Conservation (phyloP, 257 asterid species). For the Fraxinus pennsylvanica region DNA sequence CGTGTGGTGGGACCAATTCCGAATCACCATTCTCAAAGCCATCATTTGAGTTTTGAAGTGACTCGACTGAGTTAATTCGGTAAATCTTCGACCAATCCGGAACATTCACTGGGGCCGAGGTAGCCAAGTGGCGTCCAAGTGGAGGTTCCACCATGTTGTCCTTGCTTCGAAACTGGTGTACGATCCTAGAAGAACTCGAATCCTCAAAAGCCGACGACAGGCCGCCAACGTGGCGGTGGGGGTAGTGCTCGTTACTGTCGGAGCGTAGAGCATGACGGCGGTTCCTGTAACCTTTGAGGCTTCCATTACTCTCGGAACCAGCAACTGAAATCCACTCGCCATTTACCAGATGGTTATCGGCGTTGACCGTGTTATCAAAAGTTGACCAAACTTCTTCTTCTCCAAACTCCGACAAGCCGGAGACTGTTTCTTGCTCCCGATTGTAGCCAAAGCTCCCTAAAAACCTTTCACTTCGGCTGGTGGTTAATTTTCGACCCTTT, state of each 20-base stretch:
- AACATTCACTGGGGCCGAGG: conserved; percentile 75
- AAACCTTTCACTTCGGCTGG: conserved; percentile 63
- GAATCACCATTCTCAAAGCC: conserved; percentile 35
- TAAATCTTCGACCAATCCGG: conserved; percentile 85
- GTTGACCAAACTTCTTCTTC: conserved; percentile 86
- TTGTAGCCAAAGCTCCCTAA: conserved; percentile 47
- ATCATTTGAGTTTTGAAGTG: conserved; percentile 55
- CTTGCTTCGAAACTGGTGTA: conserved; percentile 57
- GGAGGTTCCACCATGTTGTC: conserved; percentile 40
- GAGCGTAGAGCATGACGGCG: conserved; percentile 33
- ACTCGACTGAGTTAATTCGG: conserved; percentile 67
- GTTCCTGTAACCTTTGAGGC: conserved; percentile 33
- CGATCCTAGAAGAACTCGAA: conserved; percentile 47
- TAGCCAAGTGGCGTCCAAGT: conserved; percentile 57
- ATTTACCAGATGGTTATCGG: conserved; percentile 31
- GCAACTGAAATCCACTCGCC: conserved; percentile 52
- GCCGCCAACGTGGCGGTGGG: conserved; percentile 49
- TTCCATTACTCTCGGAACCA: conserved; percentile 43
- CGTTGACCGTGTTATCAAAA: conserved; percentile 44
- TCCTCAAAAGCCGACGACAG: conserved; percentile 69
- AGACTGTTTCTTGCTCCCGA: conserved; percentile 37
- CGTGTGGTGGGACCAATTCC: conserved; percentile 80
- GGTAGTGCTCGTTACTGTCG: conserved; percentile 18
- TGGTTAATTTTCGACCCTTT: conserved; percentile 64
- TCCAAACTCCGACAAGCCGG: conserved; percentile 54